These are phyloP conservation scores for Cymodocea nodosa DNA, from an alignment of 116 monocot species.

Conservation along the genomic window DNA sequence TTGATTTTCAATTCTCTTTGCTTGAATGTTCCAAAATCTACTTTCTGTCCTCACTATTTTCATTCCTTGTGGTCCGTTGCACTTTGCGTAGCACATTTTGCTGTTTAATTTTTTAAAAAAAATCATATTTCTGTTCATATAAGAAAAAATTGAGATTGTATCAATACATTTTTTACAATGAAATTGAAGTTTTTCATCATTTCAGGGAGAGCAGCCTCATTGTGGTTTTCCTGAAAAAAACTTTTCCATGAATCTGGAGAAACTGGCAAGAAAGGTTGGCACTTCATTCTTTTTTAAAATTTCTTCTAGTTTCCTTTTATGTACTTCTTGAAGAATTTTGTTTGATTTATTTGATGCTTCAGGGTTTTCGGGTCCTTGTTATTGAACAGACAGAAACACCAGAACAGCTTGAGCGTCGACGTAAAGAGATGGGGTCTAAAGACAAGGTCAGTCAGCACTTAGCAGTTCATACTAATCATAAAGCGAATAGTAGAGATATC, in stretches of 20 bases:
- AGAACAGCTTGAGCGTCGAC: slow-evolving; percentile 80
- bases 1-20: too few species aligned
- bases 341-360: slow-evolving; percentile 3
- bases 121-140: too few species aligned
- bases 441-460: slow-evolving; percentile 46
- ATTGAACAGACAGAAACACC: slow-evolving; percentile 96
- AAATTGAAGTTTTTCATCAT: background rate
- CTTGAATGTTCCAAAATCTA: too few species aligned
- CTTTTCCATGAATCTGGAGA: slow-evolving; percentile 74
- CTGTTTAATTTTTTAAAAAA: too few species aligned
- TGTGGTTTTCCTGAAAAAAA: slow-evolving; percentile 99
- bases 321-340: background rate
- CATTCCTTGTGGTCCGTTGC: background rate
- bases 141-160: too few species aligned
- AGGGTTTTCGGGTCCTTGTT: slow-evolving; percentile 91
- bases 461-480: background rate
- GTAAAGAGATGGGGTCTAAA: slow-evolving; percentile 81
- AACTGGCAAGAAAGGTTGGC: slow-evolving; percentile 75
- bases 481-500: background rate
- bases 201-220: slow-evolving; percentile 92
- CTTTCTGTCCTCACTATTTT: too few species aligned
- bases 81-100: background rate
- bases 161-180: too few species aligned
- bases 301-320: background rate
- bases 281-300: background rate